Conservation (phyloP, 1,284 basidiomycete genomes). For the Cryptococcus floricola region DNA sequence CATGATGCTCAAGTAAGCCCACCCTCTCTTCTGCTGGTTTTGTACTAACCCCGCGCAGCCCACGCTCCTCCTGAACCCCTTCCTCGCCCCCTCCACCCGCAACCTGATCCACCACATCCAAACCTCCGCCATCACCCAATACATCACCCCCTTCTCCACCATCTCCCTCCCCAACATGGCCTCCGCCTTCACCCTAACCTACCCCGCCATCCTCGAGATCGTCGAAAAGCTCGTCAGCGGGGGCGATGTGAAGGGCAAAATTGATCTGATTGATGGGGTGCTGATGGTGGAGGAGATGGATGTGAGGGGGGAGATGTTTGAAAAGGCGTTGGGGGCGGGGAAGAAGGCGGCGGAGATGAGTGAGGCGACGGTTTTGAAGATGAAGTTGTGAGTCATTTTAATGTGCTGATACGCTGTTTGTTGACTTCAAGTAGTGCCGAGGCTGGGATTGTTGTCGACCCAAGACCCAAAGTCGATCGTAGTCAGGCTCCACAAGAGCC, state of each 20-base stretch:
- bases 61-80: slow-evolving; percentile 16
- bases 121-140: slow-evolving; percentile 38
- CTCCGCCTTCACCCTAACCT: slow-evolving; percentile 24
- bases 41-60: slow-evolving; percentile 1
- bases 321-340: slow-evolving; percentile 21
- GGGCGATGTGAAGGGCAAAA: slow-evolving; percentile 28
- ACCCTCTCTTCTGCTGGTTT: not conserved
- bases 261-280: slow-evolving; percentile 43
- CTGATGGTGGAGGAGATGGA: slow-evolving; percentile 23
- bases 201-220: slow-evolving; percentile 21
- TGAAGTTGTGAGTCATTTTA: slow-evolving; percentile 32
- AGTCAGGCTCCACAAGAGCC: not conserved
- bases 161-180: slow-evolving; percentile 37
- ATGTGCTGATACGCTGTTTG: too few species aligned
- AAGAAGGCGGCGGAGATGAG: slow-evolving; percentile 18
- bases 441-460: slow-evolving; percentile 33
- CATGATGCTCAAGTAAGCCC: slow-evolving; percentile 27
- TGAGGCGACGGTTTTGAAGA: slow-evolving; percentile 27
- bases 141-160: slow-evolving; percentile 36
- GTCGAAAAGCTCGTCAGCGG: slow-evolving; percentile 30
- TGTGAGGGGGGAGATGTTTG: slow-evolving; percentile 27
- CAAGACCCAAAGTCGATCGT: slow-evolving; percentile 7
- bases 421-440: slow-evolving; percentile 22
- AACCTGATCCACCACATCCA: slow-evolving; percentile 27
- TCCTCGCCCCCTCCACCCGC: slow-evolving; percentile 19